Conservation (phyloP, 1,284 basidiomycete genomes). For the Pascua sp. region DNA sequence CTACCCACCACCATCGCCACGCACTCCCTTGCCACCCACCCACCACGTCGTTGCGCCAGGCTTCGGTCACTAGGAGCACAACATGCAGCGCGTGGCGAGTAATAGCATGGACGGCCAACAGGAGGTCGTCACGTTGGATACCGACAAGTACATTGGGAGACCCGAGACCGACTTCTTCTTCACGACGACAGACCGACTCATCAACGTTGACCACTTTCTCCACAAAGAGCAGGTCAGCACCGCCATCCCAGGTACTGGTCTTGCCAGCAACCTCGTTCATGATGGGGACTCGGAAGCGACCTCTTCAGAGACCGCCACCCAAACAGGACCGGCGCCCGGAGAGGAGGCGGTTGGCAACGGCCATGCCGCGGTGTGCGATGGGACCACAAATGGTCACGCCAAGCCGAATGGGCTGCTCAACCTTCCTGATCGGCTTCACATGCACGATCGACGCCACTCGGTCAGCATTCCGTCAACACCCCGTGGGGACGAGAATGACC, state of each 20-base stretch:
- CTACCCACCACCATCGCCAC: no score
- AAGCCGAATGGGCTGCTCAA: no score
- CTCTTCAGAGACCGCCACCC: not conserved
- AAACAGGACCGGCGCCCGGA: not conserved
- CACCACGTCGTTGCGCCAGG: no score
- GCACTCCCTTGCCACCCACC: no score
- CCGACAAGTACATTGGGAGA: no score
- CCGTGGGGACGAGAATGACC: not conserved
- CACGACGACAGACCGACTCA: not conserved
- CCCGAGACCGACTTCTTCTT: not conserved
- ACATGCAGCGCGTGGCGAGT: no score
- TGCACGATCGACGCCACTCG: no score
- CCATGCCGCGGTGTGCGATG: not conserved
- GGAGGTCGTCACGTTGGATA: no score
- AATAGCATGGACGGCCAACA: no score
- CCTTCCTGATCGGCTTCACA: no score
- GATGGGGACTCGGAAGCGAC: not conserved
- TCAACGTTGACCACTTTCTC: not conserved
- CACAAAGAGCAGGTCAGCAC: constrained; percentile 6
- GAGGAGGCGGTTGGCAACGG: not conserved
- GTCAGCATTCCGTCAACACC: not conserved
- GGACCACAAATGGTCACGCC: not conserved
- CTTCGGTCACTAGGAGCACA: no score
- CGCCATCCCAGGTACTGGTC: constrained; percentile 8
- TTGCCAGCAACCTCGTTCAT: constrained; percentile 5